Evolutionary conservation across 2,329 filamentous ascomycete species (phyloP), one percentile per base, ranked within the genome.

Genomic region (Alternaria sp.): DNA sequence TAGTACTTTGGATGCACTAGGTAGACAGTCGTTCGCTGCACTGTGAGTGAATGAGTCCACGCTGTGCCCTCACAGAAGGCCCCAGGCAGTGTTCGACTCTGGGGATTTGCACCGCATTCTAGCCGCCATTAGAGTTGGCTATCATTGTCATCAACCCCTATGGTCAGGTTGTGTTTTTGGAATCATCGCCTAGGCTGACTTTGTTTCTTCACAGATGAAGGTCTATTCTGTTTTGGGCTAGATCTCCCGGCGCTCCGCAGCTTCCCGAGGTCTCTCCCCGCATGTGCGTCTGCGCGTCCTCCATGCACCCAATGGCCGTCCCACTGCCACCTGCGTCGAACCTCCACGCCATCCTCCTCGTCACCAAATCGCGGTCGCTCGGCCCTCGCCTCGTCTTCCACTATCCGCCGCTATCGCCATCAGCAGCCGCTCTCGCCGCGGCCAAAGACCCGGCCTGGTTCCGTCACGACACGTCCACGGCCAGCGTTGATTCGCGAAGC

Each of bases 331-430:
- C 75, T 8, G 71, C 75, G 10, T 77, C 76, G 12, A 74, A 75
- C 57, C 77, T 81, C n/a, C 74, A 79, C 57, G 74, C 78, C 28
- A 78, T 81, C 57, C 73, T 81, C 16, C 74, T 81, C n/a, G 71
- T 80, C 16, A 78, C 74, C 16, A 74, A 78, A 62, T 78, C 76
- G 60, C 77, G 76, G 49, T 77, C 74, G 18, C 77, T 77, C 28
- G 77, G 78, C 6, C 76, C 77, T 3, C 76, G 76, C 8, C 75
- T 81, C n/a, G 77, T 80, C 38, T 81, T 80, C 63, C 79, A 81
- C 64, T 80, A 80, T 45, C 79, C 79, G 25, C 76, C 76, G 5
- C 68, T 79, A n/a, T 78, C 78, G 22, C 73, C 76, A 2, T 76
- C 74, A 7, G 73, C 75, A 2, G 70, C 74, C n/a, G 71, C 74